Base-by-base conservation (phyloP, 2,329 filamentous ascomycete genomes). In the Colletotrichum zoysiae region DNA sequence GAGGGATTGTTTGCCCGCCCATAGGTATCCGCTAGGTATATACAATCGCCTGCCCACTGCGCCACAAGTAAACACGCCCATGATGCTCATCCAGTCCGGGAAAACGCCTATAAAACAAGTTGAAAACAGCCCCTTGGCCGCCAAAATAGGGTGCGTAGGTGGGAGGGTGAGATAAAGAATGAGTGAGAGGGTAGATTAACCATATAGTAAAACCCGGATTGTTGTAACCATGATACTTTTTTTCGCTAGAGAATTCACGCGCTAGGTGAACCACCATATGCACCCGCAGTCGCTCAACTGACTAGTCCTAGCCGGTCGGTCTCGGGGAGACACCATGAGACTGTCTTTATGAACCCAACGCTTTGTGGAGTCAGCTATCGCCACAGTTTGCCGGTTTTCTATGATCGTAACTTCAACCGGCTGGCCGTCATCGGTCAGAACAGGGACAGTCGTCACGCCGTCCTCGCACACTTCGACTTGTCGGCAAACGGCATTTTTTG, bases 231-330 rank as follows among this genome's bases (percentile, higher is more conserved):
- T 51, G 44, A 44, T 4, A 53, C 4, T 26, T 38, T 38, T 57
- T 20, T 18, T 46, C 23, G 26, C 16, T 8, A 30, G 6, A 30
- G 5, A 8, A 14, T 42, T 7, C 40, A 6, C 16, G 38, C 33
- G 44, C 48, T 60, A 88, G 65, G 81, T 83, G 59, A 84, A 79
- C 80, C 83, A 87, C 87, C 87, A 89, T 74, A 87, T 81, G 74
- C 87, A 89, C 11, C 85, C 86, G 66, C 87, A 89, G 46, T 84
- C 81, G 67, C 84, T 87, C 67, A 88, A 79, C 60, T 86, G 82
- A 30, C 76, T 66, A 6, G 70, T 73, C 44, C 67, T 26, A n/a
- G 61, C 18, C 16, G 70, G 67, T 7, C 61, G 48, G 33, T 62
- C 74, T 65, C 65, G 60, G 14, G 55, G 44, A 33, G 53, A 70